Conservation (phyloP, 2,329 filamentous ascomycete species). For the Dothiorella sarmentorum region DNA sequence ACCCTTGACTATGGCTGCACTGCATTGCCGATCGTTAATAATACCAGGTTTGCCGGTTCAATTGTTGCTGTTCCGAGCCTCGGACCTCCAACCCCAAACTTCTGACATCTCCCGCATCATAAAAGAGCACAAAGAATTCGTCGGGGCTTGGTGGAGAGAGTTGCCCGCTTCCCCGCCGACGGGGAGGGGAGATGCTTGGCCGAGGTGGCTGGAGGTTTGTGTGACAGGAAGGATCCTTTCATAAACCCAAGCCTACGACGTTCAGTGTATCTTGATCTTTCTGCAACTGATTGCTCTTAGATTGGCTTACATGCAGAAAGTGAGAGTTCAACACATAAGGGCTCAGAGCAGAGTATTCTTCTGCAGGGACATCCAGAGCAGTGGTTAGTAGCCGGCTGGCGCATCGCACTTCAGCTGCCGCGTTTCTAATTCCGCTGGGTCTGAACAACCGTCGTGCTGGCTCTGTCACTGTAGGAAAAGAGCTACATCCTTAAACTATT, state of each 20-base stretch:
- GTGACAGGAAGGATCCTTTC: too few relatives aligned
- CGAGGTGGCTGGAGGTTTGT: background rate
- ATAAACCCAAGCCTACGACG: background rate
- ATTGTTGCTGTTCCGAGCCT: background rate
- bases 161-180: background rate
- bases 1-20: too few relatives aligned
- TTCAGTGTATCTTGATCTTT: conserved; percentile 6
- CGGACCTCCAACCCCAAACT: background rate
- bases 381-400: too few relatives aligned
- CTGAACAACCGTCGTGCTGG: too few relatives aligned
- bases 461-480: too few relatives aligned
- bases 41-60: background rate
- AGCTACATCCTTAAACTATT: too few relatives aligned
- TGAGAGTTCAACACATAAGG: too few relatives aligned
- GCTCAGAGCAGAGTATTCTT: background rate
- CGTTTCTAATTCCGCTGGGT: too few relatives aligned
- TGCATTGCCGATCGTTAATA: too few relatives aligned
- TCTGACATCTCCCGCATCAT: background rate
- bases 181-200: background rate
- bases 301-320: background rate
- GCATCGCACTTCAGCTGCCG: too few relatives aligned
- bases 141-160: background rate
- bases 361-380: too few relatives aligned
- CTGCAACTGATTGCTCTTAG: background rate
- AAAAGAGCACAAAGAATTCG: background rate